Conservation (phyloP, 306 rosid genomes). For the Castanea mollissima region DNA sequence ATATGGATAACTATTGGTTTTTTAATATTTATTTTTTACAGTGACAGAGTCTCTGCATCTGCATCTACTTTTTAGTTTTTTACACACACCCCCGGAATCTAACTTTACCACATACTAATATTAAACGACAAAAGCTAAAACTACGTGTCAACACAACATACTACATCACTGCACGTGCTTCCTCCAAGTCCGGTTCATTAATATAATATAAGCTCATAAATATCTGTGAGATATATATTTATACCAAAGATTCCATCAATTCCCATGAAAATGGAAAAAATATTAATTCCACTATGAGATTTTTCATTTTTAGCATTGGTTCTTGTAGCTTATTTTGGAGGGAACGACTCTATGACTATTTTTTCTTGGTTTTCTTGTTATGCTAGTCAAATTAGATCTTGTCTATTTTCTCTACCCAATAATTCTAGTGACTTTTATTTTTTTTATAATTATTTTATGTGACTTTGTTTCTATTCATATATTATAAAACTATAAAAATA, state of each 20-base stretch:
- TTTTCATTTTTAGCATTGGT: not conserved
- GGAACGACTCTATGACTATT: not conserved
- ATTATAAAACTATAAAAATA: no score
- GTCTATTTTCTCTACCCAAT: slow-evolving; percentile 6
- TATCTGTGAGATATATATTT: slow-evolving; percentile 22
- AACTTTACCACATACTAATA: slow-evolving; percentile 34
- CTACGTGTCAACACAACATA: slow-evolving; percentile 28
- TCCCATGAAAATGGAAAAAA: slow-evolving; percentile 5
- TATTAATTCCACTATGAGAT: no score
- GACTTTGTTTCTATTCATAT: no score
- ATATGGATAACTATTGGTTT: slow-evolving; percentile 24
- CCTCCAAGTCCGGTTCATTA: slow-evolving; percentile 32
- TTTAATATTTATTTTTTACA: slow-evolving; percentile 1
- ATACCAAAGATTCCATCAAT: slow-evolving; percentile 36
- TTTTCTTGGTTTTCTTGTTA: slow-evolving; percentile 25
- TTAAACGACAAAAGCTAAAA: slow-evolving; percentile 63
- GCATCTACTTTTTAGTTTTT: slow-evolving; percentile 21
- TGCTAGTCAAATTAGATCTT: not conserved
- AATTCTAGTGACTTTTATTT: no score
- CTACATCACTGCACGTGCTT: slow-evolving; percentile 67
- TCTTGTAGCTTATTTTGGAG: slow-evolving; percentile 4
- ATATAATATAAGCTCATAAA: slow-evolving; percentile 30
- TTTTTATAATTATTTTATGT: no score
- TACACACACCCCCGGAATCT: slow-evolving; percentile 49
- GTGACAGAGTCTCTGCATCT: slow-evolving; percentile 34